Conservation (phyloP, 2,329 filamentous ascomycete species). For the Xylaria sp. region DNA sequence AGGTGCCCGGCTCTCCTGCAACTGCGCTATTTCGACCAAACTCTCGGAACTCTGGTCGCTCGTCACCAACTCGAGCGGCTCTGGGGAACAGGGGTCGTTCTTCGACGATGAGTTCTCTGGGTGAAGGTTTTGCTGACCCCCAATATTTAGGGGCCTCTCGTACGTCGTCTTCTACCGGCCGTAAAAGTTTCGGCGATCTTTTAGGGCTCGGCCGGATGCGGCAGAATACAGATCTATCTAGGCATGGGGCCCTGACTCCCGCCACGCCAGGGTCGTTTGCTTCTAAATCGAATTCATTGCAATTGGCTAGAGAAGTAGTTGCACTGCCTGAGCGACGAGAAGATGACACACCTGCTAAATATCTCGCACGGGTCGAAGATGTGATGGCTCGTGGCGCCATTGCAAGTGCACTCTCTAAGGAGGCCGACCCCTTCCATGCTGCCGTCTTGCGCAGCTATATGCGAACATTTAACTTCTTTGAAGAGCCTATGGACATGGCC, state of each 20-base stretch:
- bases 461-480: slow-evolving; percentile 93
- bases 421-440: slow-evolving; percentile 83
- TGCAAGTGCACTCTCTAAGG: slow-evolving; percentile 85
- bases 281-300: slow-evolving; percentile 87
- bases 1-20: slow-evolving; percentile 57
- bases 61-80: slow-evolving; percentile 71
- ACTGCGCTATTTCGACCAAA: slow-evolving; percentile 62
- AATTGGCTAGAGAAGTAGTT: slow-evolving; percentile 76
- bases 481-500: slow-evolving; percentile 97
- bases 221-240: slow-evolving; percentile 80
- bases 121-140: slow-evolving; percentile 76
- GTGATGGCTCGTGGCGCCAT: slow-evolving; percentile 83
- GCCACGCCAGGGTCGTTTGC: slow-evolving; percentile 75
- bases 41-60: slow-evolving; percentile 69
- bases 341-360: slow-evolving; percentile 89
- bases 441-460: slow-evolving; percentile 93
- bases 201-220: slow-evolving; percentile 82
- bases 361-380: slow-evolving; percentile 85
- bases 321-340: slow-evolving; percentile 83
- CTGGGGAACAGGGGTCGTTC: slow-evolving; percentile 78
- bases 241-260: slow-evolving; percentile 75
- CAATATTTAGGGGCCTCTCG: slow-evolving; percentile 74
- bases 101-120: slow-evolving; percentile 87
- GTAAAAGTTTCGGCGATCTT: slow-evolving; percentile 92
- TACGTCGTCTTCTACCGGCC: slow-evolving; percentile 87